Conservation (phyloP, 2,329 filamentous ascomycete species). For the Neoscytalidium dimidiatum region DNA sequence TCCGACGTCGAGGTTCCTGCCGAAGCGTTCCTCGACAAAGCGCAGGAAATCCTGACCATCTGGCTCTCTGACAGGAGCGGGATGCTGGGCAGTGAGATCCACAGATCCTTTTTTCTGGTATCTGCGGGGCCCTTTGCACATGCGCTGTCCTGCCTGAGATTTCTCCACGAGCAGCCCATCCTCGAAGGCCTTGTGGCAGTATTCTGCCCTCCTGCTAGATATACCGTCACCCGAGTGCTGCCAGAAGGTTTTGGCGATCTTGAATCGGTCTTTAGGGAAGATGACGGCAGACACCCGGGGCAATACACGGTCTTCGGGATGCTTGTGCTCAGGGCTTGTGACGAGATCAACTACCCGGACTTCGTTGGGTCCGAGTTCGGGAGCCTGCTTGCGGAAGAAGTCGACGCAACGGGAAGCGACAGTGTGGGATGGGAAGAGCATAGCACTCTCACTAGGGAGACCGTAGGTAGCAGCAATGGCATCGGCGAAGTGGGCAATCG, state of each 20-base stretch:
- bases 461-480: slow-evolving; percentile 69
- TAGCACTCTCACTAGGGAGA: slow-evolving; percentile 64
- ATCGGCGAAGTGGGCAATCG: slow-evolving; percentile 71
- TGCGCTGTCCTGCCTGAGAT: slow-evolving; percentile 40
- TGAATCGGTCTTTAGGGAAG: slow-evolving; percentile 66
- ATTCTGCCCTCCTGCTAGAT: slow-evolving; percentile 88
- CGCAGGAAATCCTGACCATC: slow-evolving; percentile 68
- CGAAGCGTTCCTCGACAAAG: slow-evolving; percentile 93
- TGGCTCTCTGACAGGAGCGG: slow-evolving; percentile 18
- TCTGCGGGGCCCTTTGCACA: slow-evolving; percentile 72
- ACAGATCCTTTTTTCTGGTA: slow-evolving; percentile 69
- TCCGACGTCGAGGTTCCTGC: slow-evolving; percentile 80
- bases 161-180: slow-evolving; percentile 65
- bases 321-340: slow-evolving; percentile 58
- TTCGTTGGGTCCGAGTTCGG: slow-evolving; percentile 51
- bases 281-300: slow-evolving; percentile 60
- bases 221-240: slow-evolving; percentile 93
- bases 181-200: slow-evolving; percentile 74
- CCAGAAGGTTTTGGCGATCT: slow-evolving; percentile 91
- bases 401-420: slow-evolving; percentile 72
- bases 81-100: slow-evolving; percentile 33
- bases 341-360: slow-evolving; percentile 64
- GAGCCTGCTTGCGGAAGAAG: slow-evolving; percentile 67
- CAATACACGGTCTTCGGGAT: slow-evolving; percentile 47
- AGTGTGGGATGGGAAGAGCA: slow-evolving; percentile 76